Percentiles rank a stretch among this genome's conserved stretches.
Conservation (phyloP, 225 moss, liverwort and hornwort species). For the Lunularia cruciata region DNA sequence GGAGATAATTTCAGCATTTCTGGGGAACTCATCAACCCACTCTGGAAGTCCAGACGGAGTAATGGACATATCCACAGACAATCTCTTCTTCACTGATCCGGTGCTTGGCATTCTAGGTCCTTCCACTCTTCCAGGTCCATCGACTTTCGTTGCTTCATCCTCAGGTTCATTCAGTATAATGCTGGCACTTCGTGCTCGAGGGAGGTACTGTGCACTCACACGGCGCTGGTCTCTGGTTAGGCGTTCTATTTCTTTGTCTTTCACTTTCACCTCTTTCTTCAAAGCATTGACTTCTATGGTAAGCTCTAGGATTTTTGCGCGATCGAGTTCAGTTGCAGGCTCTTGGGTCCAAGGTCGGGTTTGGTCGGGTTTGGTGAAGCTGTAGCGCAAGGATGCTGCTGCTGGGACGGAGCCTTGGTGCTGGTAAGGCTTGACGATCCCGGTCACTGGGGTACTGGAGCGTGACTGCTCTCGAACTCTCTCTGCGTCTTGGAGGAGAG, state of each 20-base stretch:
- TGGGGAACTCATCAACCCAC: not conserved
- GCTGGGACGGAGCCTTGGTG: constrained; percentile 51
- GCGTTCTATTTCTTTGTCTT: constrained; percentile 34
- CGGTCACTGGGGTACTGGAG: constrained; percentile 48
- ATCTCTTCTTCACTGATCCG: not conserved
- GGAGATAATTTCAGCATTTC: not conserved
- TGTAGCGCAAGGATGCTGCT: constrained; percentile 35
- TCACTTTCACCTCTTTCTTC: constrained; percentile 33
- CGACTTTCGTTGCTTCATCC: not conserved
- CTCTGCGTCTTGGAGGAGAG: constrained; percentile 30
- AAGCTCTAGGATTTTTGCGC: constrained; percentile 36
- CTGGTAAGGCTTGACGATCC: constrained; percentile 59
- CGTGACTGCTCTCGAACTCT: constrained; percentile 42
- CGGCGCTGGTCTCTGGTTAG: constrained; percentile 29
- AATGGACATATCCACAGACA: not conserved
- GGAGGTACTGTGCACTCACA: constrained; percentile 23
- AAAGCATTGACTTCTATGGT: constrained; percentile 31
- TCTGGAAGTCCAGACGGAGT: not conserved
- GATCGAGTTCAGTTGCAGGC: constrained; percentile 32
- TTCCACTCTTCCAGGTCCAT: too few species aligned
- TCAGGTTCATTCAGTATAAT: constrained; percentile 9
- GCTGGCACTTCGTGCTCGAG: constrained; percentile 29
- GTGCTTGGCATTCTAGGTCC: constrained; percentile 4
- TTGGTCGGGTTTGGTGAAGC: constrained; percentile 24
- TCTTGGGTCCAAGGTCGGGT: constrained; percentile 45